These are phyloP conservation scores for Botrytis porri DNA, from an alignment of 2,329 filamentous ascomycete species.

Conservation along the genomic window DNA sequence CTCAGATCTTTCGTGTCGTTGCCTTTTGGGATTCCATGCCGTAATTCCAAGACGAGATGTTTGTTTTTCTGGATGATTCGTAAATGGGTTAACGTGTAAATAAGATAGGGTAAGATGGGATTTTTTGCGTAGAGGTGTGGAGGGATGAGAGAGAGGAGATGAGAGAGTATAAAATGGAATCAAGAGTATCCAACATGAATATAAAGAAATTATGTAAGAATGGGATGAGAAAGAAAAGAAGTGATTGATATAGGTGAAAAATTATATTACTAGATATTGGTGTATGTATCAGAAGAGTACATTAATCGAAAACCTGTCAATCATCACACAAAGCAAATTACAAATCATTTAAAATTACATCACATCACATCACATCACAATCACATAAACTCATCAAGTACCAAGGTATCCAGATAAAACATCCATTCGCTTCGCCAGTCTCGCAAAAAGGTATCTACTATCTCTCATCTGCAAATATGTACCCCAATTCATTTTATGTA, in stretches of 20 bases:
- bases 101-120: not conserved
- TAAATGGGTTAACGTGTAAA: fast-evolving
- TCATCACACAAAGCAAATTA: not conserved
- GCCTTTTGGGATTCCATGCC: not conserved
- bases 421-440: not conserved
- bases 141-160: too few species aligned
- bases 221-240: fast-evolving
- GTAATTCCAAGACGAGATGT: too few species aligned
- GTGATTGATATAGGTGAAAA: not conserved
- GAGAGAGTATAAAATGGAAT: too few species aligned
- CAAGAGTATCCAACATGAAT: too few species aligned
- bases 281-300: not conserved
- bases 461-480: not conserved
- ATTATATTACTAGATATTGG: not conserved
- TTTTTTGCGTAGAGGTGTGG: not conserved
- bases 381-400: not conserved
- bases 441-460: not conserved
- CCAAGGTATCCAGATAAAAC: not conserved
- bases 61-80: too few species aligned
- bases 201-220: fast-evolving
- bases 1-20: not conserved
- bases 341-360: not conserved
- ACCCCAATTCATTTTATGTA: not conserved
- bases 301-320: too few species aligned
- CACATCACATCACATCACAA: not conserved